A percentile compares a stretch with the other conserved stretches of the same genome.
These are phyloP conservation scores for Coniochaeta ligniaria DNA, from an alignment of 2,329 filamentous ascomycete species.

Conservation along the genomic window DNA sequence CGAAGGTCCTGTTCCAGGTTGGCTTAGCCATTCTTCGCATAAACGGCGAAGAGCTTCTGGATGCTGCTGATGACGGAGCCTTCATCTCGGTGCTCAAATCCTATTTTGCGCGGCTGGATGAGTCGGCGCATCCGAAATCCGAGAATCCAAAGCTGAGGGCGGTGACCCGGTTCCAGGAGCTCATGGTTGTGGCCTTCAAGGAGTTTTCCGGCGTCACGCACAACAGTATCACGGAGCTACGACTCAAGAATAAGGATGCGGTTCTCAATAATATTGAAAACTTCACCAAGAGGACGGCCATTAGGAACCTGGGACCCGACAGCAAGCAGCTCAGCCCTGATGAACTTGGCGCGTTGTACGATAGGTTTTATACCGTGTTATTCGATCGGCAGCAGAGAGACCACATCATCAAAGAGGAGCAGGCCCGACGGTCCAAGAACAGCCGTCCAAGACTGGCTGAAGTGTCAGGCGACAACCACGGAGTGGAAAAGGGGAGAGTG, in stretches of 20 bases:
- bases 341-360: slow-evolving; percentile 85
- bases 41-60: slow-evolving; percentile 91
- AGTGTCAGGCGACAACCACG: slow-evolving; percentile 34
- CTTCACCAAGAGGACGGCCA: slow-evolving; percentile 94
- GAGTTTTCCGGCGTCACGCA: slow-evolving; percentile 96
- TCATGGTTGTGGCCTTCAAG: slow-evolving; percentile 99
- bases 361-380: slow-evolving; percentile 84
- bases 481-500: slow-evolving; percentile 76
- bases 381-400: slow-evolving; percentile 87
- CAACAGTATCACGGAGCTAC: slow-evolving; percentile 79
- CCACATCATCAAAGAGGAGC: slow-evolving; percentile 69
- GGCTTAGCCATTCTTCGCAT: slow-evolving; percentile 94
- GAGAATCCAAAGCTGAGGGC: slow-evolving; percentile 91
- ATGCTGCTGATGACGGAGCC: slow-evolving; percentile 87
- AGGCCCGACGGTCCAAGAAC: slow-evolving; percentile 56
- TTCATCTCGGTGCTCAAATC: slow-evolving; percentile 95
- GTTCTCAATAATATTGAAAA: slow-evolving; percentile 95
- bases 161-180: slow-evolving; percentile 92
- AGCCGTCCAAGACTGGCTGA: slow-evolving; percentile 33
- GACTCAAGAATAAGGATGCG: slow-evolving; percentile 86
- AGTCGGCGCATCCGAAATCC: slow-evolving; percentile 91
- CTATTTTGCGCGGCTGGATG: slow-evolving; percentile 88
- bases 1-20: slow-evolving; percentile 95
- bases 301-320: slow-evolving; percentile 89
- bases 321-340: slow-evolving; percentile 84